Base-by-base conservation (phyloP, 768 basidiomycete species). In the Russula sp. region DNA sequence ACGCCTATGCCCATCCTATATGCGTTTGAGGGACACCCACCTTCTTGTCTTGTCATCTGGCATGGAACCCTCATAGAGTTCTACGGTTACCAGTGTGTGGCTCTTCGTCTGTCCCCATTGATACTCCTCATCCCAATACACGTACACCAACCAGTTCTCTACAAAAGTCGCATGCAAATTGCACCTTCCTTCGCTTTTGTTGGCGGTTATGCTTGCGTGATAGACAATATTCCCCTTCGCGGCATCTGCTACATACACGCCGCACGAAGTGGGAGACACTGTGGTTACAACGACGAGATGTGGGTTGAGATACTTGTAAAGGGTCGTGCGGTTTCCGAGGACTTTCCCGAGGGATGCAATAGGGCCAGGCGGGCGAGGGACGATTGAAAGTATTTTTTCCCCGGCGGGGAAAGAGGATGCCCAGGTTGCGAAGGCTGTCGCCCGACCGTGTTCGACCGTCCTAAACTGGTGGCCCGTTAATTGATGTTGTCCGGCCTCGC, bases 251-350 rank as follows among this genome's bases (percentile, higher is more conserved):
- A 97, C 72, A 68, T 90, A 88, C 14, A 98, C 68, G 0, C 82
- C 81, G 69, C 90, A 92, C 2, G 67, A 72, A 1, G 69, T 48
- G 22, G 68, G 22, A 1, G 69, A 50, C 10, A 59, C 54, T 49
- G 91, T 91, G 35, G 87, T 74, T 41, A 92, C 76, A 8, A 83
- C 81, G 52, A 87, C 77, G 38, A 94, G 67, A 67, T 91, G 84
- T 8, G 87, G 88, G 70, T 96, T 96, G 63, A 98, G 79, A 69
- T 97, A 96, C 75, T 98, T 98, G 79, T 97, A 96, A 60, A 98
- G 72, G 36, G 93, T 94, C 41, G 84, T 85, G 56, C 93, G 83
- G 72, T 95, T 88, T 2, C 90, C 94, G 5, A 92, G 76, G 5
- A 96, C 93, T 68, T 86, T 86, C 5, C 95, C 96, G 35, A 87